Base-by-base conservation (phyloP, 768 basidiomycete species). In the Suillus bovinus region DNA sequence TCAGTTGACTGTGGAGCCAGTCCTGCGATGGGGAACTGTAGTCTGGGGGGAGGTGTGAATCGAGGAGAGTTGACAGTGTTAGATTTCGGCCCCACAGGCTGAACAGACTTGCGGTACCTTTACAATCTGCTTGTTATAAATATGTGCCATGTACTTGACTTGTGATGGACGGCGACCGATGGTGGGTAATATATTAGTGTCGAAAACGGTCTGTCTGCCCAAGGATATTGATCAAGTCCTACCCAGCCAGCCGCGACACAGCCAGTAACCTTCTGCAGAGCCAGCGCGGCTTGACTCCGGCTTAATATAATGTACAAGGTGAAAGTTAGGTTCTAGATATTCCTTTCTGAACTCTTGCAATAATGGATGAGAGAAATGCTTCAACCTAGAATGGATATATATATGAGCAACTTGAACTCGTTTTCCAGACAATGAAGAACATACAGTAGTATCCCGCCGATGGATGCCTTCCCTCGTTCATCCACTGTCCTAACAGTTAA, bases 261-360 rank as follows among this genome's bases (percentile, higher is more conserved):
- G 78, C 79, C 88, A 96, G 73, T 94, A 98, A 0, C 85, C 89
- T 70, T 98, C 96, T 33, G 85, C 82, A 1, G 91, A 94, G 62
- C 89, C 88, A 0, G 82, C 68, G 9, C 95, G 82, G 59, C 92
- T 94, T 0, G 92, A 84, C n/a, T 84, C 78, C 0, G 96, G 96
- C 72, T 99, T 99, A 69, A 88, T 76, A 68, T 82, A 86, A 20
- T 80, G 74, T 1, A 97, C 91, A 20, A 80, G 74, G 31, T 80
- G 72, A 71, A 99, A 99, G 64, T 81, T 78, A 0, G 85, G 84
- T 24, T 81, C 76, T 2, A 97, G 79, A 6, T 75, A 71, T n/a
- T 80, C 69, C 34, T 76, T 76, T 11, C 87, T 81, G 72, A 97
- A 96, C n/a, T 79, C 70, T 44, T 86, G 78, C 22, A 90, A 71